These are phyloP conservation scores for Pelargonium myrrhifolium DNA, from an alignment of 441 rosid genomes.

Conservation along the genomic window DNA sequence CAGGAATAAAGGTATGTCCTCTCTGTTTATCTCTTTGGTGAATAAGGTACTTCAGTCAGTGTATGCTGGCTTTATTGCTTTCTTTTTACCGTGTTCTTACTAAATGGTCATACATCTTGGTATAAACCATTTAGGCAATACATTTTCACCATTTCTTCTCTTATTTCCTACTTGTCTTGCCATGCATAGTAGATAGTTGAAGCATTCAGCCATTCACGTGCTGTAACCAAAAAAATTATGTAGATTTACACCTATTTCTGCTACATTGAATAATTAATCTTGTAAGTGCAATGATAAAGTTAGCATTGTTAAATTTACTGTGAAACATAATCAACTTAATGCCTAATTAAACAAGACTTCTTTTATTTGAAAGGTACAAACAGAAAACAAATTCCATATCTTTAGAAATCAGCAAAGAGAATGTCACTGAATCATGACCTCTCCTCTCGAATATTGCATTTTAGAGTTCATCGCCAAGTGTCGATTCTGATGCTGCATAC, in stretches of 20 bases:
- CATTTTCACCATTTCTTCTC: neutral
- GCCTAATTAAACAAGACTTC: too few species aligned
- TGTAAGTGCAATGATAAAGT: too few species aligned
- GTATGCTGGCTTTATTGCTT: neutral
- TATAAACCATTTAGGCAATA: neutral
- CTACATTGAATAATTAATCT: too few species aligned
- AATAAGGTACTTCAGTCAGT: neutral
- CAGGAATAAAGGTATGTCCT: conserved; percentile 60
- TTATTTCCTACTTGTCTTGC: neutral
- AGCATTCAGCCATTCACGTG: neutral
- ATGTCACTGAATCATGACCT: neutral
- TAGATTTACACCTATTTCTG: too few species aligned
- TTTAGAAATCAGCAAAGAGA: neutral
- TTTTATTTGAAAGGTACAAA: too few species aligned
- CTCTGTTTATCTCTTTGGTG: neutral
- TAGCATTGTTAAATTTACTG: too few species aligned
- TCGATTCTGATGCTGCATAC: neutral
- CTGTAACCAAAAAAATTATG: neutral
- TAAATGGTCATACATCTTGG: neutral
- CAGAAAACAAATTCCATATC: too few species aligned
- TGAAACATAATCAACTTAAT: too few species aligned
- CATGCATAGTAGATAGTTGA: neutral
- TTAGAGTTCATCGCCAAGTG: neutral
- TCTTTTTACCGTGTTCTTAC: neutral
- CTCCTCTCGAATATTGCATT: neutral